A percentile compares a stretch with the other conserved stretches of the same genome.
These are phyloP conservation scores for Colletotrichum musae DNA, from an alignment of 2,329 filamentous ascomycete genomes.

Conservation along the genomic window DNA sequence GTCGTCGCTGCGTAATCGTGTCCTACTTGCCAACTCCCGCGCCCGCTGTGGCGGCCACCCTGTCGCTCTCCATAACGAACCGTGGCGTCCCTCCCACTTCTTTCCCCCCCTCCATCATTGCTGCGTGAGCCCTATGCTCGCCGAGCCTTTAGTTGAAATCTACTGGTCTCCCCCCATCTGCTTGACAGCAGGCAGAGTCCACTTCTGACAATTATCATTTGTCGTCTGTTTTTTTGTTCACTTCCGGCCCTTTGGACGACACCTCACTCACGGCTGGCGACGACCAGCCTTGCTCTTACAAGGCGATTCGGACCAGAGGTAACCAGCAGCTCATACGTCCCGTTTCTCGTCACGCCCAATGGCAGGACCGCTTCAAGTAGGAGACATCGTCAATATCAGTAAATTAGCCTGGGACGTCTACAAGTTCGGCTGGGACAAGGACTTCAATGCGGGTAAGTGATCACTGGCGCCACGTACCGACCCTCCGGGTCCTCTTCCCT, in stretches of 20 bases:
- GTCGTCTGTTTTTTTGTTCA: slow-evolving; percentile 9
- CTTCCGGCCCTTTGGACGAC: slow-evolving; percentile 16
- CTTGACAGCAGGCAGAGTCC: slow-evolving; percentile 15
- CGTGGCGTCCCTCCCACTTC: no score
- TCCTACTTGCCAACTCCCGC: slow-evolving; percentile 10
- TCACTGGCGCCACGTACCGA: not conserved
- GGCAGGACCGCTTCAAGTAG: slow-evolving; percentile 45
- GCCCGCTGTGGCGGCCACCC: slow-evolving; percentile 25
- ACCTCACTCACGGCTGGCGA: slow-evolving; percentile 5
- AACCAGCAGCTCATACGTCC: not conserved
- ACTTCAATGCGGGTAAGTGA: slow-evolving; percentile 52
- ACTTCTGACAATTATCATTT: slow-evolving; percentile 30
- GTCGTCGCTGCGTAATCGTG: not conserved
- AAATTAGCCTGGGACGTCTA: slow-evolving; percentile 52
- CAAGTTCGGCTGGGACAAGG: slow-evolving; percentile 50
- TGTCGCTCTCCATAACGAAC: slow-evolving; percentile 17
- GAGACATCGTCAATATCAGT: slow-evolving; percentile 51
- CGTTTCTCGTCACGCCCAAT: slow-evolving; percentile 20
- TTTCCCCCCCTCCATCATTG: slow-evolving; percentile 2
- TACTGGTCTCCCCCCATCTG: slow-evolving; percentile 19
- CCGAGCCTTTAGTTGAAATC: slow-evolving; percentile 30
- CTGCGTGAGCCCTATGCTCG: slow-evolving; percentile 7
- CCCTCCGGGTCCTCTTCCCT: no score
- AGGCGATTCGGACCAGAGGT: slow-evolving; percentile 17
- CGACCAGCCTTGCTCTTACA: slow-evolving; percentile 14